A percentile compares a stretch with the other conserved stretches of the same genome.
These are phyloP conservation scores for Tuber magnatum DNA, from an alignment of 495 filamentous ascomycete species.

Conservation along the genomic window DNA sequence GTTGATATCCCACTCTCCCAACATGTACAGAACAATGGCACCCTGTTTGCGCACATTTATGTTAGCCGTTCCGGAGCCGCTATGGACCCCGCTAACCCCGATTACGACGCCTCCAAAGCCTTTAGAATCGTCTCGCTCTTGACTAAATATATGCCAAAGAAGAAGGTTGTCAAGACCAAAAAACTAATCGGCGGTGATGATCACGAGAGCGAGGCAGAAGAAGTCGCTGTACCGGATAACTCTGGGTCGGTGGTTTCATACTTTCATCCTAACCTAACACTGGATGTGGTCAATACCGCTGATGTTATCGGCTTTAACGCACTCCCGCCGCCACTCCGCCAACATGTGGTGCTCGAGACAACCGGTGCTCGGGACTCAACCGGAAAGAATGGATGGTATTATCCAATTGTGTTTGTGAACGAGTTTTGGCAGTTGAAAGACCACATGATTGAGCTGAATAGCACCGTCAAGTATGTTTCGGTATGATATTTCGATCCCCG, in stretches of 20 bases:
- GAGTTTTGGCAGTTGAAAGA: conserved; percentile 92
- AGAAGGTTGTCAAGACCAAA: conserved; percentile 84
- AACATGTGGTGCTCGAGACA: conserved; percentile 68
- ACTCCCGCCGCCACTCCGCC: conserved; percentile 64
- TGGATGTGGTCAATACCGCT: conserved; percentile 77
- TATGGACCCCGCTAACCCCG: conserved; percentile 64
- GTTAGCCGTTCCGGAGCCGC: conserved; percentile 64
- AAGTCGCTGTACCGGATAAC: conserved; percentile 40
- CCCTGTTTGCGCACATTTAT: conserved; percentile 89
- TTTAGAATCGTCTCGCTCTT: conserved; percentile 77
- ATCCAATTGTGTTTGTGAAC: conserved; percentile 83
- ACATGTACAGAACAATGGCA: conserved; percentile 82
- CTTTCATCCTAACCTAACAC: conserved; percentile 91
- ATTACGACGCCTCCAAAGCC: conserved; percentile 65
- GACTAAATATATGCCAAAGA: conserved; percentile 84
- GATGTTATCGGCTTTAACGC: conserved; percentile 59
- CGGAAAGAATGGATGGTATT: conserved; percentile 94
- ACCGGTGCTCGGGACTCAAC: conserved; percentile 66
- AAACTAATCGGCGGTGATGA: conserved; percentile 63
- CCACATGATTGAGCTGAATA: conserved; percentile 88
- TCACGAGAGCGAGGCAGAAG: conserved; percentile 45
- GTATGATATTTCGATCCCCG: not conserved
- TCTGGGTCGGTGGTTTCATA: conserved; percentile 70
- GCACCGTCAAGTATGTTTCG: conserved; percentile 62
- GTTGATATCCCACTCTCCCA: conserved; percentile 71